Conservation (phyloP, 2,329 filamentous ascomycete species). For the Chlorencoelia australis region DNA sequence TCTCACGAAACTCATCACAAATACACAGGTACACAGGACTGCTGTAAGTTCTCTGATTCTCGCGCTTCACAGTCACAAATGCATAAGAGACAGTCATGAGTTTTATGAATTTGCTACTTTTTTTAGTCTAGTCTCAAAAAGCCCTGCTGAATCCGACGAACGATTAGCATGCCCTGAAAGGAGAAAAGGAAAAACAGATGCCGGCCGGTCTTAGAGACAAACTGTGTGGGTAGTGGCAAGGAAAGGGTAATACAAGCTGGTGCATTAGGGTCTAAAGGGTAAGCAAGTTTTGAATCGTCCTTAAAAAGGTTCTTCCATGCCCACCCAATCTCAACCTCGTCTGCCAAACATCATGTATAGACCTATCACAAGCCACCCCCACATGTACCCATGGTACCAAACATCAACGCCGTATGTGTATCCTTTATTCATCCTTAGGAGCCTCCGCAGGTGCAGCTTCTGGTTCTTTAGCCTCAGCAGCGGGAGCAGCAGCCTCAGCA, state of each 20-base stretch:
- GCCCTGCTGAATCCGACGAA: constrained; percentile 9
- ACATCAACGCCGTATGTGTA: constrained; percentile 25
- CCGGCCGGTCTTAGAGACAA: constrained; percentile 3
- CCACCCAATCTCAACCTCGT: constrained; percentile 19
- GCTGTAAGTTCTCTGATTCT: too few species aligned
- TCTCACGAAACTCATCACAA: too few species aligned
- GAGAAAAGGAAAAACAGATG: constrained; percentile 3
- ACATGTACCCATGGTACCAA: constrained; percentile 24
- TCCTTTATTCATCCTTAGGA: constrained; percentile 25
- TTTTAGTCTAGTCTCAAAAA: constrained; percentile 22
- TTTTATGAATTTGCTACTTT: constrained; percentile 24
- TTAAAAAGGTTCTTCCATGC: constrained; percentile 22
- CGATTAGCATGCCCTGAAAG: constrained; percentile 9
- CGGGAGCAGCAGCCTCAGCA: constrained; percentile 47
- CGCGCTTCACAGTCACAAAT: too few species aligned
- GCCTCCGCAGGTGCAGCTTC: constrained; percentile 38
- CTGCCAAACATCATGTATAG: constrained; percentile 26
- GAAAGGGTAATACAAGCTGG: constrained; percentile 20
- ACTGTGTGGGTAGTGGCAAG: constrained; percentile 6
- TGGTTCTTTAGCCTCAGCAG: constrained; percentile 40
- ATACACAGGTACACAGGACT: too few species aligned
- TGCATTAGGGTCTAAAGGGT: constrained; percentile 27
- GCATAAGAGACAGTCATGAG: too few species aligned
- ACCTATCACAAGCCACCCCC: constrained; percentile 20
- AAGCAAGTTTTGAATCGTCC: constrained; percentile 25